Evolutionary conservation across 257 asterid species (phyloP).

Genomic region (Hygrophila difformis): DNA sequence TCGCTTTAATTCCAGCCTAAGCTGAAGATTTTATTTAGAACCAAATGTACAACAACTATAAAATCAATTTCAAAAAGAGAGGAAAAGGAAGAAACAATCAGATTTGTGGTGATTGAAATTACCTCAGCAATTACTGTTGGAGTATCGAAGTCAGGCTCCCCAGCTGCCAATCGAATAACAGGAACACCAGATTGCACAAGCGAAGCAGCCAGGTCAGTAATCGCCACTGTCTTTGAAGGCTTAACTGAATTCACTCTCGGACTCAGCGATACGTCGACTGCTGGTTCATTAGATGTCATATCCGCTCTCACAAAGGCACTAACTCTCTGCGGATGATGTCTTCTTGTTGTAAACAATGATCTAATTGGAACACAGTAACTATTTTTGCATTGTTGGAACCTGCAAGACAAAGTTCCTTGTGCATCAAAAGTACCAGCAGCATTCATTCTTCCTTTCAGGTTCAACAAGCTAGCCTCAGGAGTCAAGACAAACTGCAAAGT

Average conservation of each 20-base stretch:
- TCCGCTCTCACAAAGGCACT: too few species aligned
- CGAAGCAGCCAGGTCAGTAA: slow-evolving; percentile 89
- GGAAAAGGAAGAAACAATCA: not conserved
- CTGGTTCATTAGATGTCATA: too few species aligned
- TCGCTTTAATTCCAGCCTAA: slow-evolving; percentile 89
- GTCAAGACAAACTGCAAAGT: too few species aligned
- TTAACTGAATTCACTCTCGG: slow-evolving; percentile 86
- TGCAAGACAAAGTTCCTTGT: too few species aligned
- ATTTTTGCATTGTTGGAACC: too few species aligned
- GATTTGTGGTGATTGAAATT: not conserved
- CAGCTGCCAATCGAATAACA: slow-evolving; percentile 85
- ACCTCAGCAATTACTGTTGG: slow-evolving; percentile 85
- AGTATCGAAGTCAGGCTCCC: slow-evolving; percentile 97
- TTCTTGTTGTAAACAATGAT: too few species aligned
- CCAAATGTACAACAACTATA: not conserved
- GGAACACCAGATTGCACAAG: slow-evolving; percentile 95
- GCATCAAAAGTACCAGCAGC: too few species aligned
- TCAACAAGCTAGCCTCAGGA: too few species aligned
- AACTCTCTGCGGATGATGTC: too few species aligned
- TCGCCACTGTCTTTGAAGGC: slow-evolving; percentile 89
- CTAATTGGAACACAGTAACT: too few species aligned
- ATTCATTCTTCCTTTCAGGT: too few species aligned
- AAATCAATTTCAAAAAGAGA: not conserved
- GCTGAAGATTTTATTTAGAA: not conserved
- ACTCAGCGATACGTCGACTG: slow-evolving; percentile 70